phyloP scores from a whole-genome alignment of 2,329 filamentous ascomycete species.

The Neurospora crassa region DNA sequence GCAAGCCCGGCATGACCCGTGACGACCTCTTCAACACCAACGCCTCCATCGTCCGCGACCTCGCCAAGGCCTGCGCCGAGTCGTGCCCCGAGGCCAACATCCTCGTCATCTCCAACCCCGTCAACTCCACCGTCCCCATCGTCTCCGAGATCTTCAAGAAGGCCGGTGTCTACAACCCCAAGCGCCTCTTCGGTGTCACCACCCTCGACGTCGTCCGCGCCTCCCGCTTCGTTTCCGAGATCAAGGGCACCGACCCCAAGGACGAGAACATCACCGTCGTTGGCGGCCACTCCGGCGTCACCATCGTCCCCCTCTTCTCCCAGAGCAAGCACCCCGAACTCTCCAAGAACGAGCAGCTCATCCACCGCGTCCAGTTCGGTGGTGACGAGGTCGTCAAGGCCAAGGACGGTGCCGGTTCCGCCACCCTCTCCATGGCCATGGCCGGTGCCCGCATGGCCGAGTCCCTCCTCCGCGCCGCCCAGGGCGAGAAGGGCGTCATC shows the following conservation, averaged over 20 bases:
- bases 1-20: constrained; percentile 99
- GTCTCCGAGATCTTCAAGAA: constrained; percentile 94
- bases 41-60: constrained; percentile 96
- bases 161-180: constrained; percentile 94
- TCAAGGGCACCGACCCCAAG: constrained; percentile 83
- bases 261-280: constrained; percentile 93
- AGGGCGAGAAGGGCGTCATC: constrained; percentile 89
- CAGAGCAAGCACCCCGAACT: constrained; percentile 85
- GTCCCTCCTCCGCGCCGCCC: constrained; percentile 81
- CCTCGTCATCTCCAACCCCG: constrained; percentile 96
- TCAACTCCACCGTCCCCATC: constrained; percentile 99
- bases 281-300: constrained; percentile 94
- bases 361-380: constrained; percentile 96
- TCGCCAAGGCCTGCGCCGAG: constrained; percentile 89
- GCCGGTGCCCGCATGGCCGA: constrained; percentile 80
- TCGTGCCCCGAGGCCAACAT: constrained; percentile 86
- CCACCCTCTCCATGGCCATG: constrained; percentile 98
- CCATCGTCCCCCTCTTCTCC: constrained; percentile 95
- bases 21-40: constrained; percentile 99
- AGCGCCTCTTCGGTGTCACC: constrained; percentile 98
- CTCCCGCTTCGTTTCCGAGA: constrained; percentile 91
- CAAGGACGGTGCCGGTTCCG: constrained; percentile 95
- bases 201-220: constrained; percentile 98
- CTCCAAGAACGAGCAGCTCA: constrained; percentile 65
- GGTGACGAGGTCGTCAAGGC: constrained; percentile 99